phyloP scores from a whole-genome alignment of 1,139 yeast genomes.

The Chernovozyma sophiae-reginae region DNA sequence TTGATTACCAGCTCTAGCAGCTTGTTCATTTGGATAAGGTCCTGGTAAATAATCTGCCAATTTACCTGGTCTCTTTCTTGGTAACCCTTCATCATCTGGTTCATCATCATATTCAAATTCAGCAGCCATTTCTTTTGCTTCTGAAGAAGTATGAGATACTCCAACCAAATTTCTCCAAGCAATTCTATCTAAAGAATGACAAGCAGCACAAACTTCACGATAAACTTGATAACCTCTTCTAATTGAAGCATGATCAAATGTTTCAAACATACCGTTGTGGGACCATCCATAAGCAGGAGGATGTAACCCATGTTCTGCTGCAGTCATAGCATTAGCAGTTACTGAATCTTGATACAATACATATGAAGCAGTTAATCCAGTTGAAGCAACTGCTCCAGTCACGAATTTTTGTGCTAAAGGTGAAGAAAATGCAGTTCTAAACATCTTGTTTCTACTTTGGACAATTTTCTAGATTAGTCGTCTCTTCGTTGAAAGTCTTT shows the following conservation, averaged over 20 bases:
- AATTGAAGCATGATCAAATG: slow-evolving; percentile 94
- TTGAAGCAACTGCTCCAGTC: slow-evolving; percentile 61
- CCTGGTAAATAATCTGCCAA: slow-evolving; percentile 92
- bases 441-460: slow-evolving; percentile 22
- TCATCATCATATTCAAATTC: slow-evolving; percentile 98
- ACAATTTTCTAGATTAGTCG: too few species aligned
- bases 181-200: slow-evolving; percentile 94
- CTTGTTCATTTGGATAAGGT: slow-evolving; percentile 97
- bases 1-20: slow-evolving; percentile 99
- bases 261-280: slow-evolving; percentile 85
- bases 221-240: slow-evolving; percentile 99
- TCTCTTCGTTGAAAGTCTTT: too few species aligned
- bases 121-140: slow-evolving; percentile 92
- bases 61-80: slow-evolving; percentile 98
- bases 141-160: slow-evolving; percentile 88
- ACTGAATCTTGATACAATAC: slow-evolving; percentile 74
- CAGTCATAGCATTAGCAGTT: slow-evolving; percentile 95
- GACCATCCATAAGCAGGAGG: slow-evolving; percentile 93
- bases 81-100: slow-evolving; percentile 99
- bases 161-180: slow-evolving; percentile 99
- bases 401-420: slow-evolving; percentile 52
- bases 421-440: slow-evolving; percentile 17
- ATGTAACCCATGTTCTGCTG: slow-evolving; percentile 98
- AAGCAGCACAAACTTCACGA: slow-evolving; percentile 98
- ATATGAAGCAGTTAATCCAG: slow-evolving; percentile 71